Conservation (phyloP, 441 rosid genomes). For the Croton setiger region DNA sequence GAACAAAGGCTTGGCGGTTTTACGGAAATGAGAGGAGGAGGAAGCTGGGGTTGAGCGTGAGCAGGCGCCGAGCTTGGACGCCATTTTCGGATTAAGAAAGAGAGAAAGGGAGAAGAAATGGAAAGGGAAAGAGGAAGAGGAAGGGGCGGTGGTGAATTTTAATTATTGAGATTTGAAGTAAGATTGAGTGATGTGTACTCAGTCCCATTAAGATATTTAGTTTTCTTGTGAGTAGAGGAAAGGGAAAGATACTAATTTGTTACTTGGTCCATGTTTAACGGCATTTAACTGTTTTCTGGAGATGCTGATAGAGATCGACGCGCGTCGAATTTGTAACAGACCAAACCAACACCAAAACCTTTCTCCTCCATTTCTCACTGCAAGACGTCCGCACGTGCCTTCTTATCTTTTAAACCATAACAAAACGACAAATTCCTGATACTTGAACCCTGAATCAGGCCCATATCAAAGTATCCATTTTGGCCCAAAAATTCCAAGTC, state of each 20-base stretch:
- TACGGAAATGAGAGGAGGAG: constrained; percentile 17
- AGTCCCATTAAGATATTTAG: background rate
- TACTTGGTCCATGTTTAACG: constrained; percentile 16
- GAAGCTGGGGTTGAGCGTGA: constrained; percentile 36
- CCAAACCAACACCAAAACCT: too few species aligned
- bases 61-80: constrained; percentile 40
- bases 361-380: background rate
- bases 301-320: background rate
- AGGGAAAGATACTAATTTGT: constrained; percentile 21
- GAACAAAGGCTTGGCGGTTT: background rate
- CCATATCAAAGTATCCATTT: too few species aligned
- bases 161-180: constrained; percentile 2
- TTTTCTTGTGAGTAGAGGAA: constrained; percentile 37
- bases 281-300: constrained; percentile 13
- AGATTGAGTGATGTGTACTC: constrained; percentile 18
- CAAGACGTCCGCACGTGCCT: background rate
- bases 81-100: constrained; percentile 28
- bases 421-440: background rate
- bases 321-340: background rate
- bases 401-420: background rate
- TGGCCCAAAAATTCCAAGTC: too few species aligned
- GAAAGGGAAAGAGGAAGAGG: background rate
- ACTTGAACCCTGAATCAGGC: background rate
- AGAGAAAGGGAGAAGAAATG: too few species aligned
- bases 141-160: constrained; percentile 13